Conservation (phyloP, 805 yeast species). For the Zygotorulaspora sp. region DNA sequence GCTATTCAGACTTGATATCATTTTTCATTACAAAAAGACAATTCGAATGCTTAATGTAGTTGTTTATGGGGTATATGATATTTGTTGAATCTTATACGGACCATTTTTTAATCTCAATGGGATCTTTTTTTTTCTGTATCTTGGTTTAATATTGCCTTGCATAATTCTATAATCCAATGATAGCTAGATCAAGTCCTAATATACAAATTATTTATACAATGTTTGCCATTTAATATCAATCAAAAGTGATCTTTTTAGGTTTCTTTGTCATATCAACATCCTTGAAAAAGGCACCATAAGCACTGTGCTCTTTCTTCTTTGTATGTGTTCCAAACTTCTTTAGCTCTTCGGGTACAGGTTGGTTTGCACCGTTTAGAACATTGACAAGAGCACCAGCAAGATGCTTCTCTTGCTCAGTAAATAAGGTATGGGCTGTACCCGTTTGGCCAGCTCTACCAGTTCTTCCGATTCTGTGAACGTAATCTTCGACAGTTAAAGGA, state of each 20-base stretch:
- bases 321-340: conserved; percentile 96
- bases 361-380: conserved; percentile 88
- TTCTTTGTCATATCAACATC: conserved; percentile 84
- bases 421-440: conserved; percentile 91
- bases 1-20: too few species aligned
- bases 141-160: too few species aligned
- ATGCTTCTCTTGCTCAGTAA: conserved; percentile 96
- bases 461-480: conserved; percentile 96
- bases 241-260: conserved; percentile 85
- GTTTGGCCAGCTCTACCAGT: conserved; percentile 97
- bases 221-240: conserved; percentile 26
- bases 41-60: too few species aligned
- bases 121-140: too few species aligned
- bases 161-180: too few species aligned
- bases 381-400: conserved; percentile 91
- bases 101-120: too few species aligned
- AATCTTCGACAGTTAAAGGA: conserved; percentile 95
- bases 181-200: too few species aligned
- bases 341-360: conserved; percentile 91
- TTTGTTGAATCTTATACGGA: too few species aligned
- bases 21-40: too few species aligned
- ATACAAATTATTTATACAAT: background rate
- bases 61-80: too few species aligned
- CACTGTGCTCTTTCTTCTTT: conserved; percentile 94
- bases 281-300: conserved; percentile 97